Evolutionary conservation across 2,329 filamentous ascomycete species (phyloP), one percentile per base, ranked within the genome.

Genomic region (Didymella pinodella): DNA sequence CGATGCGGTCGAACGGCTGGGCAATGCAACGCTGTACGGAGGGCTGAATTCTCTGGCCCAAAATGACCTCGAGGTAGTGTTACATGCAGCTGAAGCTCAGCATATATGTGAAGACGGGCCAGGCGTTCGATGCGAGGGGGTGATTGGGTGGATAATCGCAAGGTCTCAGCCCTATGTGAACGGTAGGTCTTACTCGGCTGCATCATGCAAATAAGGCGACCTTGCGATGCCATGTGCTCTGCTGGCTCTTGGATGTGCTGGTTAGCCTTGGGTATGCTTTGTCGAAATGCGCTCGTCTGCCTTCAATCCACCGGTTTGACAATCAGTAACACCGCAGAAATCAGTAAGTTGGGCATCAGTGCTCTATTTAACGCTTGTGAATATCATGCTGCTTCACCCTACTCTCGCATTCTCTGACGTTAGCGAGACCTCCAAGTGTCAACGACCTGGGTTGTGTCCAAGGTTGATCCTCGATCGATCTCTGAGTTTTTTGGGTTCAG

Each of bases 41-140:
- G 34, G 50, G 31, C 40, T 45, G 20, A 41, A 34, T 45, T 28
- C 29, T 40, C 28, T 44, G 40, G 44, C 40, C 25, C 2, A 31
- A 14, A 34, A 29, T 22, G 20, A 32, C 16, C 11, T 22, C 14
- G 34, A 49, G 41, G 31, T 34, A 47, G 14, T 51, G 51, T 51
- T 59, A 47, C 50, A 59, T 59, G 50, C 50, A 59, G 56, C 56
- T 54, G 56, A 59, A 59, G 56, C 50, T 41, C 41, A 54, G 40
- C 14, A 18, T 54, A 34, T 38, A 48, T 53, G 46, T 49, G 26
- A 20, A 58, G 38, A 53, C 45, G 45, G 48, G 14, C 45, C 45
- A 40, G 25, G 22, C 14, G 40, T 26, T 34, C 26, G 20, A 38
- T 26, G 20, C 3, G 11, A 40, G 3, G 10, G 34, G 20, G 32